These are phyloP conservation scores for Fermentozyma sake DNA, from an alignment of 1,139 yeast species.

Conservation along the genomic window DNA sequence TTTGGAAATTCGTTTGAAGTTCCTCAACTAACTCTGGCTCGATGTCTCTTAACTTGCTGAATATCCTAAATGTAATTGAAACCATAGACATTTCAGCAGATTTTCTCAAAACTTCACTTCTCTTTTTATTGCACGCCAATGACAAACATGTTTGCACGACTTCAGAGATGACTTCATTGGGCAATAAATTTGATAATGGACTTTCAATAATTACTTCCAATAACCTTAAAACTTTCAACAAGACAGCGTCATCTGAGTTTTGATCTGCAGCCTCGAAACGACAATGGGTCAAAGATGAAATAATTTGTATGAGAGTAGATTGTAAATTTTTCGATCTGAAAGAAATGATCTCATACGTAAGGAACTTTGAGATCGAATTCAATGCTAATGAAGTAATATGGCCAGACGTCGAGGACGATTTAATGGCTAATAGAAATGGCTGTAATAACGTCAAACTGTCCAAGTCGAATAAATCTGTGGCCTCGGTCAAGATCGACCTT, in stretches of 20 bases:
- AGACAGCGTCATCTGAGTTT: constrained; percentile 85
- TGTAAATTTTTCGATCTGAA: constrained; percentile 41
- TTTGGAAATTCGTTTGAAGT: constrained; percentile 32
- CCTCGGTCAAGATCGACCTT: constrained; percentile 62
- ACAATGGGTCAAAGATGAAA: constrained; percentile 85
- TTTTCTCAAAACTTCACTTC: constrained; percentile 84
- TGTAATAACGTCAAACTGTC: constrained; percentile 74
- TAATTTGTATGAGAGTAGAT: constrained; percentile 52
- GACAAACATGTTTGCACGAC: constrained; percentile 89
- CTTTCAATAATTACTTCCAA: constrained; percentile 67
- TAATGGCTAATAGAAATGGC: constrained; percentile 84
- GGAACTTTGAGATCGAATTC: constrained; percentile 66
- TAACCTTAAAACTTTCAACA: constrained; percentile 74
- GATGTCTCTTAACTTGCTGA: constrained; percentile 53
- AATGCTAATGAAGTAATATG: constrained; percentile 80
- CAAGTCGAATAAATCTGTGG: constrained; percentile 48
- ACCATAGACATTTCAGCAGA: constrained; percentile 87
- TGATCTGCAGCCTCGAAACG: constrained; percentile 95
- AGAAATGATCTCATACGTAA: constrained; percentile 57
- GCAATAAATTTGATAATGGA: constrained; percentile 57
- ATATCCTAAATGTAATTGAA: constrained; percentile 64
- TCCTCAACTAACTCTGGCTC: constrained; percentile 39
- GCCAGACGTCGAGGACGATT: constrained; percentile 83
- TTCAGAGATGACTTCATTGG: constrained; percentile 83
- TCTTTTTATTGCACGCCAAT: constrained; percentile 86